Base-by-base conservation (phyloP, 2,329 filamentous ascomycete species). In the Nigrospora oryzae region DNA sequence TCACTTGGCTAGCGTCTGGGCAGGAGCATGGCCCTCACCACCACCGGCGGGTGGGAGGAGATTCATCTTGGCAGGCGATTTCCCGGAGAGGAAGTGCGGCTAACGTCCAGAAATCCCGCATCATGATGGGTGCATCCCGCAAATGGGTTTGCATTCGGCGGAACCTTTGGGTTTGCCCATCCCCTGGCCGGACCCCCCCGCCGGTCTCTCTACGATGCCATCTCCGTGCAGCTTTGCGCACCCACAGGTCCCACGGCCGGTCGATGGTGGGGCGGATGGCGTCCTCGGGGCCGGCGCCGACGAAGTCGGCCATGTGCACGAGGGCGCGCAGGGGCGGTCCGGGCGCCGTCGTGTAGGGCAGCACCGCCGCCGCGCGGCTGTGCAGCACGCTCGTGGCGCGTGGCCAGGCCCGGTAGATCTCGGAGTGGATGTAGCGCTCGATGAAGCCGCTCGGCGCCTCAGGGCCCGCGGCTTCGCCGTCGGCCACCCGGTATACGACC, bases 401-500 rank as follows among this genome's bases (percentile, higher is more conserved):
- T 15, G 47, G 30, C 38, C 45, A 54, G 19, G 48, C 44, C 47
- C 48, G 48, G 13, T 49, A 48, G 6, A 53, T 45, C 45, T 54
- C 51, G 44, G 46, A 46, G 43, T 54, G 52, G 19, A 53, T 53
- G 33, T 43, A 49, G 14, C 48, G 46, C 39, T 53, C 51, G 28
- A 44, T 41, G 36, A 48, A 73, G 17, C 68, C 68, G 39, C 63
- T 61, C 0, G 61, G 57, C 1, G 65, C 58, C 33, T 56, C 53
- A 1, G 63, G 50, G 35, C 70, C 58, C 2, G 73, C 64, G 0
- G 72, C 64, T 13, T 58, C 54, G 11, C 63, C 66, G 46, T 71
- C 66, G 1, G 53, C 46, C 16, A 76, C 57, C 30, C 59, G 49
- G 51, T 75, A 76, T 38, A 69, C 63, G 31, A 75, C 65, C 4